Percentiles rank a stretch among this genome's conserved stretches.
Conservation (phyloP, 805 yeast species). For the Myxozyma geophila region DNA sequence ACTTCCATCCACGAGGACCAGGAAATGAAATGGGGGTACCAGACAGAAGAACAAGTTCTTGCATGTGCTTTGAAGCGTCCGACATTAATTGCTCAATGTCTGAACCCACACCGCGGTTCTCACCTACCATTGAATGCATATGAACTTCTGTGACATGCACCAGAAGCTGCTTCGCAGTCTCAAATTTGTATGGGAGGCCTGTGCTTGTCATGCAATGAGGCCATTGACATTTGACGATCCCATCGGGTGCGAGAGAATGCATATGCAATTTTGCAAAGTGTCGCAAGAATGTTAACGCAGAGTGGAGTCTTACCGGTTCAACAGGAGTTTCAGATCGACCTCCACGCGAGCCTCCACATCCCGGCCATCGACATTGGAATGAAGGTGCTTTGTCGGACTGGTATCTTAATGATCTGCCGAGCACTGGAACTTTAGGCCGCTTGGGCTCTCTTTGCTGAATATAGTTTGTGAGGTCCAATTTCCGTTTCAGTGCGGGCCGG, state of each 20-base stretch:
- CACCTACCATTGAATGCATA: constrained; percentile 1
- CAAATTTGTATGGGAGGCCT: constrained; percentile 7
- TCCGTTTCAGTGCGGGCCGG: too few relatives aligned
- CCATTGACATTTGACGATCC: constrained; percentile 3
- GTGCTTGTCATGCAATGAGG: constrained; percentile 3
- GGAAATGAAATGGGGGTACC: constrained; percentile 21
- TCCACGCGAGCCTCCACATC: background rate
- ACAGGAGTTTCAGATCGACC: background rate
- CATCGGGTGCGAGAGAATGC: background rate
- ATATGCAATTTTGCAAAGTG: background rate
- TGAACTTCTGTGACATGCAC: constrained; percentile 15
- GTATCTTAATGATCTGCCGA: background rate
- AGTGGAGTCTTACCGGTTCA: background rate
- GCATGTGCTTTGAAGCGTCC: background rate
- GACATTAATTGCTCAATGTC: background rate
- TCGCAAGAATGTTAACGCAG: background rate
- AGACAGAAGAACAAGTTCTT: background rate
- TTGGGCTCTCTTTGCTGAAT: background rate
- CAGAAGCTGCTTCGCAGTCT: background rate
- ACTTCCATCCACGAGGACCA: background rate
- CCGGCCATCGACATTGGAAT: background rate
- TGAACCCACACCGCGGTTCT: constrained; percentile 20
- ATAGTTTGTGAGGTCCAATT: too few relatives aligned
- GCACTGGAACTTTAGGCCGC: background rate
- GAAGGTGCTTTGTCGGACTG: background rate